phyloP scores from a whole-genome alignment of 179 eudicot species.

The Silene vulgaris region DNA sequence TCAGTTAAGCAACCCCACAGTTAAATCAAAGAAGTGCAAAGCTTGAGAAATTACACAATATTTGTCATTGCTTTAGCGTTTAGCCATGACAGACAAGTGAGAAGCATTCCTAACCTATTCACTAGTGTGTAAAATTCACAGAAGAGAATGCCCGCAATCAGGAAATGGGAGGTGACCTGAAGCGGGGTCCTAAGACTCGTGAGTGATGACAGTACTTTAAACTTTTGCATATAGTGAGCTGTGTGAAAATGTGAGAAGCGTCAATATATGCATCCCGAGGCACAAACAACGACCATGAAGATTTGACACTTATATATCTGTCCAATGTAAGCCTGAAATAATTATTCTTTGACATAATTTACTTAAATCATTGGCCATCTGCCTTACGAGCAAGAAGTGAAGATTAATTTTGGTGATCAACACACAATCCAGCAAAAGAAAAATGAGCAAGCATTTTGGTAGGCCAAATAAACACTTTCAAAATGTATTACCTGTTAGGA shows the following conservation, averaged over 20 bases:
- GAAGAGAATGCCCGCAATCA: background rate
- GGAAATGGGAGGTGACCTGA: background rate
- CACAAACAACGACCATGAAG: background rate
- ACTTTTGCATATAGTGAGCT: background rate
- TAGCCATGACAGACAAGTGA: background rate
- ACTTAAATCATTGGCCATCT: background rate
- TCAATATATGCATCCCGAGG: background rate
- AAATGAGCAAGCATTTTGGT: background rate
- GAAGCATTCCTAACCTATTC: background rate
- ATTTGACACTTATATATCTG: background rate
- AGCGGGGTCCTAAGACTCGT: background rate
- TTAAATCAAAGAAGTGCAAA: background rate
- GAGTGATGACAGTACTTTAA: background rate
- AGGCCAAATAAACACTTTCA: constrained; percentile 10
- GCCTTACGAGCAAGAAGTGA: constrained; percentile 5
- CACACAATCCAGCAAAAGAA: background rate
- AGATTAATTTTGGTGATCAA: background rate
- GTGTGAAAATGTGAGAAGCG: background rate
- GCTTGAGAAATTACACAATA: background rate
- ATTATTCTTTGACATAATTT: background rate
- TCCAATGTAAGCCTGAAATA: background rate
- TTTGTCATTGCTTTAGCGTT: background rate
- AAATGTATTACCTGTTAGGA: constrained; percentile 50
- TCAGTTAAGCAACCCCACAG: background rate
- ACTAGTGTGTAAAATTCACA: background rate